These are phyloP conservation scores for Emmonsiellopsis sp. DNA, from an alignment of 2,329 filamentous ascomycete genomes.

Conservation along the genomic window DNA sequence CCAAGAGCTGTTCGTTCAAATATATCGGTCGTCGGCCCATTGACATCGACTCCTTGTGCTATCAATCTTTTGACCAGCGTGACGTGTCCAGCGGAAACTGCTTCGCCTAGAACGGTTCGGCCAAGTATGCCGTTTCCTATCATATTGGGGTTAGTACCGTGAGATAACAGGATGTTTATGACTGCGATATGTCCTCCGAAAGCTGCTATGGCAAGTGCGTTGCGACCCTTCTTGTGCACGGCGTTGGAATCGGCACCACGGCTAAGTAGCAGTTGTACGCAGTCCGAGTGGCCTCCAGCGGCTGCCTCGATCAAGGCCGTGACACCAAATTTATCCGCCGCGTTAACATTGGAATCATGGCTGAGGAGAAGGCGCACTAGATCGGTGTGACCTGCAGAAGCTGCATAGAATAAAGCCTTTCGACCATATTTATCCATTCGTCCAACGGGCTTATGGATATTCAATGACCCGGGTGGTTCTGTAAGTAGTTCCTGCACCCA, in stretches of 20 bases:
- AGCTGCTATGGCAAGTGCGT: neutral
- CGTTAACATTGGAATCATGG: constrained; percentile 20
- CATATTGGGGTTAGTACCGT: neutral
- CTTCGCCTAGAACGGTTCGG: neutral
- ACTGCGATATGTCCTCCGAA: neutral
- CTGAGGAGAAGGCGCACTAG: neutral
- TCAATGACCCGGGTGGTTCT: neutral
- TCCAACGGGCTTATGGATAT: neutral
- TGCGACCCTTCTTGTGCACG: neutral
- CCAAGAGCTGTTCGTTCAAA: neutral
- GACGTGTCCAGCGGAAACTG: neutral
- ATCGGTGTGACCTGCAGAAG: neutral
- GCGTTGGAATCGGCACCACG: constrained; percentile 18
- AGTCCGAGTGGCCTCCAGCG: constrained; percentile 27
- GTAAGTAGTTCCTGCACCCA: neutral
- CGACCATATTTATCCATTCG: neutral
- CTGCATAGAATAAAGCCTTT: neutral
- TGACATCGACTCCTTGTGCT: neutral
- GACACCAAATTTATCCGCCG: constrained; percentile 20
- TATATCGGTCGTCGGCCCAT: neutral
- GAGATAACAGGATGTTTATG: neutral
- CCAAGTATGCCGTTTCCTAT: neutral
- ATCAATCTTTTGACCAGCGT: neutral
- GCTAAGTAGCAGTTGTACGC: constrained; percentile 23
- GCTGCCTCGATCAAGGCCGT: constrained; percentile 29